Evolutionary conservation across 352 stramenopile genomes (phyloP).

Genomic region (Globisporangium takayamanum): DNA sequence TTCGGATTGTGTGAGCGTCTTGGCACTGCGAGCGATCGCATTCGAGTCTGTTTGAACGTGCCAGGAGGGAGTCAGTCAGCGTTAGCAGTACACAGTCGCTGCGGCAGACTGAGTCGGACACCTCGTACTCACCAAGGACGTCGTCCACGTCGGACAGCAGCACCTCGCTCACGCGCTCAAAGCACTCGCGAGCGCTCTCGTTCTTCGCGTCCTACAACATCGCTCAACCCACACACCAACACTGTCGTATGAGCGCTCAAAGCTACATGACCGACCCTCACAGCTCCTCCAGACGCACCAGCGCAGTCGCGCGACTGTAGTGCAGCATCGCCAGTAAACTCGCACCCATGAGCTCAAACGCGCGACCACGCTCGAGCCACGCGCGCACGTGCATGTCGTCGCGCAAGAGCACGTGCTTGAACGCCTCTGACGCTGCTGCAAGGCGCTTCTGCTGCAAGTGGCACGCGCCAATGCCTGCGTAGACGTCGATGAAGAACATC

Average conservation of each 20-base stretch:
- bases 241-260: neutral
- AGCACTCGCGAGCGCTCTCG: conserved; percentile 19
- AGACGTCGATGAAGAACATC: conserved; percentile 70
- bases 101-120: neutral
- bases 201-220: conserved; percentile 22
- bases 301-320: conserved; percentile 39
- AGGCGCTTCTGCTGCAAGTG: conserved; percentile 21
- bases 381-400: conserved; percentile 37
- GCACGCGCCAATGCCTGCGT: conserved; percentile 44
- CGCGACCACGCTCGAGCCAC: conserved; percentile 45
- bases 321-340: conserved; percentile 61
- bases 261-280: neutral
- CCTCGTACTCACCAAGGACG: neutral
- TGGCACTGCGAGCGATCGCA: neutral
- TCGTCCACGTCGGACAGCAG: conserved; percentile 20
- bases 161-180: conserved; percentile 27
- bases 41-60: conserved; percentile 1
- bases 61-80: too few relatives aligned
- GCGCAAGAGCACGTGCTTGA: conserved; percentile 58
- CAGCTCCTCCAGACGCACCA: conserved; percentile 21
- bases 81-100: neutral
- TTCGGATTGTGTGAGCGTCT: conserved; percentile 6
- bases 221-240: neutral
- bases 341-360: conserved; percentile 50
- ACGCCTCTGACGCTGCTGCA: conserved; percentile 45